A percentile compares a stretch with the other conserved stretches of the same genome.
phyloP scores from a whole-genome alignment of 805 yeast genomes.

The Peterozyma xylosa region DNA sequence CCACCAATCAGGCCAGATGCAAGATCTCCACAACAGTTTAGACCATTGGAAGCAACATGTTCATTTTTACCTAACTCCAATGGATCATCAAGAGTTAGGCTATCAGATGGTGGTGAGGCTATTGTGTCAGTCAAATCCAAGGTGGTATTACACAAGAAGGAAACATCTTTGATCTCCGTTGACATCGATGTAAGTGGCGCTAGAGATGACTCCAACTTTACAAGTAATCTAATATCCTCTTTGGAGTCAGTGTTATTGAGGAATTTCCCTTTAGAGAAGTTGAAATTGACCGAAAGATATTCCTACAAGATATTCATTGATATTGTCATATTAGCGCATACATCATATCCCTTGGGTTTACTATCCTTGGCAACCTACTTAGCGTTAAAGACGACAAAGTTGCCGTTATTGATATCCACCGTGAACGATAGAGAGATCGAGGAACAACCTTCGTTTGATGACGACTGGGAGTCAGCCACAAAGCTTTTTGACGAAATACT shows the following conservation, averaged over 20 bases:
- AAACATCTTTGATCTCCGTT: constrained; percentile 43
- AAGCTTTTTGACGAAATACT: constrained; percentile 26
- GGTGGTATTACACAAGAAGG: constrained; percentile 37
- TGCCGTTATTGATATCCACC: constrained; percentile 67
- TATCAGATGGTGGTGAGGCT: constrained; percentile 89
- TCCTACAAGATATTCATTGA: constrained; percentile 75
- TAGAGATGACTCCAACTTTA: constrained; percentile 71
- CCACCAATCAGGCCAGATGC: constrained; percentile 85
- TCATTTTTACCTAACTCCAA: constrained; percentile 81
- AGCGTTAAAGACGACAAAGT: constrained; percentile 69
- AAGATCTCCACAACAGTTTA: constrained; percentile 61
- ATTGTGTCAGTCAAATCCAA: constrained; percentile 85
- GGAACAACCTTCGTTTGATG: constrained; percentile 87
- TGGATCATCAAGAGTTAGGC: constrained; percentile 84
- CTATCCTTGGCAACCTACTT: constrained; percentile 74
- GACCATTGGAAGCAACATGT: constrained; percentile 80
- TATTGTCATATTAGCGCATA: constrained; percentile 67
- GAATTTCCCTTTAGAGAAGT: constrained; percentile 43
- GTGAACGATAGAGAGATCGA: constrained; percentile 64
- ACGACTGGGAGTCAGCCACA: constrained; percentile 66
- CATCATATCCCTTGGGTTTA: constrained; percentile 75
- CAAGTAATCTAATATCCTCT: constrained; percentile 54
- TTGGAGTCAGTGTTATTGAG: constrained; percentile 45
- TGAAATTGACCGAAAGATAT: constrained; percentile 66
- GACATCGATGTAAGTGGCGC: constrained; percentile 78